Percentiles rank a stretch among this genome's conserved stretches.
Evolutionary conservation across 2,329 filamentous ascomycete species (phyloP).

Genomic region (Beauveria caledonica): DNA sequence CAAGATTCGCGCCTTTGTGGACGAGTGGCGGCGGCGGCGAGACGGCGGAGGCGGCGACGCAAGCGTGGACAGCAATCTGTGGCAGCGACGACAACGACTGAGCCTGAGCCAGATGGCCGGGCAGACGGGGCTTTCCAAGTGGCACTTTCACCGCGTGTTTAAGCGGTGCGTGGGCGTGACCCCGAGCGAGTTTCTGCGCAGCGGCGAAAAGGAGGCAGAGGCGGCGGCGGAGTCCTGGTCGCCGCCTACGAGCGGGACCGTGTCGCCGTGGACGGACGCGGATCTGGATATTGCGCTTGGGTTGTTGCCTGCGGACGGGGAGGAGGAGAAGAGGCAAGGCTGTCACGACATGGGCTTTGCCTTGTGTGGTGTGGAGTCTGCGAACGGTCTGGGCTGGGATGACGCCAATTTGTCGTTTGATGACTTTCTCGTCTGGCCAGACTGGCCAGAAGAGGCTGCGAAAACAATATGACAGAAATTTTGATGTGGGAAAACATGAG

Average conservation of each 20-base stretch:
- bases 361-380: background rate
- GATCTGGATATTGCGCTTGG: background rate
- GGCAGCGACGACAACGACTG: background rate
- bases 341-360: background rate
- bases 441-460: slow-evolving; percentile 11
- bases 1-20: slow-evolving; percentile 29
- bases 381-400: background rate
- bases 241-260: slow-evolving; percentile 13
- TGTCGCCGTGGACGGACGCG: slow-evolving; percentile 5
- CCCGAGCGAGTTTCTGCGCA: slow-evolving; percentile 26
- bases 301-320: background rate
- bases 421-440: slow-evolving; percentile 16
- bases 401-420: slow-evolving; percentile 12
- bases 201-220: background rate
- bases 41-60: too few species aligned
- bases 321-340: background rate
- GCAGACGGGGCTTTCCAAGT: slow-evolving; percentile 43
- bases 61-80: background rate
- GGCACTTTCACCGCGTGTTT: slow-evolving; percentile 52
- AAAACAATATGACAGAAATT: background rate
- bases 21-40: slow-evolving; percentile 19
- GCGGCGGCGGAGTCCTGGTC: background rate
- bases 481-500: background rate
- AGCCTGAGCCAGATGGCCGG: slow-evolving; percentile 40
- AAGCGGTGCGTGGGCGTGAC: slow-evolving; percentile 46